phyloP scores from a whole-genome alignment of 2,329 filamentous ascomycete genomes.

The Hypoxylon sp. region DNA sequence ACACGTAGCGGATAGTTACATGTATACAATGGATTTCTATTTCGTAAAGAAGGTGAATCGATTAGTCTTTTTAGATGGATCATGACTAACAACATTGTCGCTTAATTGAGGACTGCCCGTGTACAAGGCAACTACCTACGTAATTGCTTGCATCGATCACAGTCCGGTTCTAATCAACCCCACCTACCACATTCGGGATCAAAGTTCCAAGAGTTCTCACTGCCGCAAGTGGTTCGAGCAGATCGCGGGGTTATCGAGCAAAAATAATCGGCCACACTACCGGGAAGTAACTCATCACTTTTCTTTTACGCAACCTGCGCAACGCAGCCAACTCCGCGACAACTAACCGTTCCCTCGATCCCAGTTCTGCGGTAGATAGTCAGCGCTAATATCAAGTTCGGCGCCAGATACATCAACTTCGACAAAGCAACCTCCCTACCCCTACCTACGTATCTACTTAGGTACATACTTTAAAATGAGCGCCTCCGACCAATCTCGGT shows the following conservation, averaged over 20 bases:
- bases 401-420: constrained; percentile 15
- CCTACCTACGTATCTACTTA: neutral
- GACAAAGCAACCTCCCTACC: neutral
- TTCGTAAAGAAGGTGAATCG: constrained; percentile 28
- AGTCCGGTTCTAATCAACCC: constrained; percentile 37
- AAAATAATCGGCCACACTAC: constrained; percentile 24
- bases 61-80: constrained; percentile 29
- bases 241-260: constrained; percentile 39
- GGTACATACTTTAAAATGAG: constrained; percentile 40
- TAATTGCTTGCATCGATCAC: constrained; percentile 40
- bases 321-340: constrained; percentile 10
- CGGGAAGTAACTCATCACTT: constrained; percentile 32
- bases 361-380: constrained; percentile 16
- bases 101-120: constrained; percentile 24
- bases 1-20: constrained; percentile 23
- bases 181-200: constrained; percentile 37
- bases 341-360: constrained; percentile 20
- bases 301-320: constrained; percentile 3
- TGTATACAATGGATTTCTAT: constrained; percentile 16
- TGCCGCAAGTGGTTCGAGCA: constrained; percentile 25
- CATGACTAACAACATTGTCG: constrained; percentile 32
- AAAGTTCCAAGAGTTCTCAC: constrained; percentile 12
- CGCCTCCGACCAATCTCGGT: constrained; percentile 40
- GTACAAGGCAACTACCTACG: constrained; percentile 21
- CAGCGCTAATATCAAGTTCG: constrained; percentile 17